Conservation (phyloP, 2,329 filamentous ascomycete genomes). For the Xylaria sp. region DNA sequence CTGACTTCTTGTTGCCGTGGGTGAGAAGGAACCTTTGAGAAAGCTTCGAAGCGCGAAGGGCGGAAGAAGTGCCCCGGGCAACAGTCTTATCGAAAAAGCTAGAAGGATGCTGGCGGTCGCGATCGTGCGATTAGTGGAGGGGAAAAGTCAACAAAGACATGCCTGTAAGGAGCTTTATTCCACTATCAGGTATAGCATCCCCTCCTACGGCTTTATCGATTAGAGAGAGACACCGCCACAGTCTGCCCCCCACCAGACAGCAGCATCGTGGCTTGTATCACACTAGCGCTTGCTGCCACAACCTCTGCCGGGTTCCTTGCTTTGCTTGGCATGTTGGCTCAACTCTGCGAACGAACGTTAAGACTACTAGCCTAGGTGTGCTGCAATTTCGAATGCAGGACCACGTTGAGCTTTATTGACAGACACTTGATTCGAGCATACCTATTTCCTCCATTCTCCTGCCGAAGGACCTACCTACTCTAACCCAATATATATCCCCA, state of each 20-base stretch:
- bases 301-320: not conserved
- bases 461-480: not conserved
- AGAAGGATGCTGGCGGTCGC: slow-evolving; percentile 26
- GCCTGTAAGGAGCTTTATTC: slow-evolving; percentile 25
- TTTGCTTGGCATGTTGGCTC: not conserved
- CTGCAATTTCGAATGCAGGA: slow-evolving; percentile 22
- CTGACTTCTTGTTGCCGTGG: not conserved
- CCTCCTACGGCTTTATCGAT: slow-evolving; percentile 35
- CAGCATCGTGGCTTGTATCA: slow-evolving; percentile 23
- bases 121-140: slow-evolving; percentile 35
- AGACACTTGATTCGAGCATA: slow-evolving; percentile 21
- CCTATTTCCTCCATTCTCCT: slow-evolving; percentile 15
- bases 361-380: not conserved
- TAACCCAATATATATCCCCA: not conserved
- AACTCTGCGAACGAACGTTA: slow-evolving; percentile 16
- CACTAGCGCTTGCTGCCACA: not conserved
- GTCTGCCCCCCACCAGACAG: not conserved
- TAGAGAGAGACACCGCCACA: slow-evolving; percentile 10
- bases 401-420: slow-evolving; percentile 37
- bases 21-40: slow-evolving; percentile 11
- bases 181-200: slow-evolving; percentile 23
- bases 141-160: slow-evolving; percentile 38
- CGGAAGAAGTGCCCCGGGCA: slow-evolving; percentile 25
- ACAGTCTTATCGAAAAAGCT: slow-evolving; percentile 32
- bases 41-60: slow-evolving; percentile 17